These are phyloP conservation scores for Coemansia sp. DNA, from an alignment of 192 early-diverging fungal species.

Conservation along the genomic window DNA sequence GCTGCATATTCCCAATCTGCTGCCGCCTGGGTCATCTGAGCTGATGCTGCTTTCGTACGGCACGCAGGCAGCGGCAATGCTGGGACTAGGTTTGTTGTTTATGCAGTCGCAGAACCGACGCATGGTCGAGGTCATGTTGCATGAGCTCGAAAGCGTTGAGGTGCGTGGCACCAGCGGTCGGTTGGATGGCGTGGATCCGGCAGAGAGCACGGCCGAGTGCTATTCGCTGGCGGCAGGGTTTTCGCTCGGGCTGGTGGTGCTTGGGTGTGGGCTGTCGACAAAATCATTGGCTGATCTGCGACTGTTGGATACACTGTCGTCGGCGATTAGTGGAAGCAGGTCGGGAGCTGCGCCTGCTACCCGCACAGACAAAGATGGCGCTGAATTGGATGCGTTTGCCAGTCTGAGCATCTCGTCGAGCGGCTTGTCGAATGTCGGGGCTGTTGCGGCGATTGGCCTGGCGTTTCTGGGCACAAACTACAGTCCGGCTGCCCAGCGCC, in stretches of 20 bases:
- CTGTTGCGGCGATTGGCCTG: conserved; percentile 79
- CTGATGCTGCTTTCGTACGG: conserved; percentile 62
- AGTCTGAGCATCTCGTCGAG: conserved; percentile 8
- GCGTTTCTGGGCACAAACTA: conserved; percentile 83
- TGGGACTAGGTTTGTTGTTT: conserved; percentile 78
- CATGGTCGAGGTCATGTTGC: conserved; percentile 73
- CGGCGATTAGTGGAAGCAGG: conserved; percentile 24
- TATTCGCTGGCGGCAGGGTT: conserved; percentile 81
- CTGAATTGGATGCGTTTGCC: conserved; percentile 13
- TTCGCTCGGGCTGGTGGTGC: conserved; percentile 76
- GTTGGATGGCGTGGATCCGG: conserved; percentile 30
- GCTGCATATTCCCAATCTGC: conserved; percentile 72
- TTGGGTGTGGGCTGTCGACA: conserved; percentile 62
- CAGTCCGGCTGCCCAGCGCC: conserved; percentile 59
- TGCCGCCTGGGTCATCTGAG: conserved; percentile 60
- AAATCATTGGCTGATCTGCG: conserved; percentile 58
- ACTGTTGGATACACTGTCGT: conserved; percentile 60
- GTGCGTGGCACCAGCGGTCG: conserved; percentile 3
- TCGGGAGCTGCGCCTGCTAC: neutral
- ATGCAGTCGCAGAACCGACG: conserved; percentile 66
- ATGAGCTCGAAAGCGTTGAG: conserved; percentile 51
- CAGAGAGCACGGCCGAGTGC: conserved; percentile 60
- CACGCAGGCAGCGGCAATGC: conserved; percentile 66
- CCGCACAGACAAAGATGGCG: neutral
- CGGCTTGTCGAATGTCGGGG: conserved; percentile 39